Base-by-base conservation (phyloP, 345 rosid species). In the Corchorus capsularis region DNA sequence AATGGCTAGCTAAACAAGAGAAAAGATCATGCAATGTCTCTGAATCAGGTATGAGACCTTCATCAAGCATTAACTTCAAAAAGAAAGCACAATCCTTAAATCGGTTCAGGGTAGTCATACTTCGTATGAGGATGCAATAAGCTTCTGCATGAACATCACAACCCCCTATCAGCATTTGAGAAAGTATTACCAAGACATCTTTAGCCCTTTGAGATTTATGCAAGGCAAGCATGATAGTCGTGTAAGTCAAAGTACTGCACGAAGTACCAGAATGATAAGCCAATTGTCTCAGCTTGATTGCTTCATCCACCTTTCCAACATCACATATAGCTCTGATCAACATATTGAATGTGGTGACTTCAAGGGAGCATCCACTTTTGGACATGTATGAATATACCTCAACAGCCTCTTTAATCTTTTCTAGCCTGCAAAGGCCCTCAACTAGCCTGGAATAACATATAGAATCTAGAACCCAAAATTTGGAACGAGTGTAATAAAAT, bases 311-410 rank as follows among this genome's bases (percentile, higher is more conserved):
- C 79, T 79, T 76, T 79, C 86, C 83, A 3, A 41, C 52, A 32
- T 78, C 68, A 76, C 86, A 85, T 14, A 83, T 20, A 17, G 76
- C 70, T 65, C 77, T 49, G 14, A 87, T 80, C 74, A 89, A 73
- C 65, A 63, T 55, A 77, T 68, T 47, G 52, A 85, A 87, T 39
- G 85, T n/a, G 52, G 72, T 50, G 32, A 83, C 76, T 72, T 64
- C 63, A 55, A 87, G 90, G 50, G 73, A 32, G 70, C 65, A 80
- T 84, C 80, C 57, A 47, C 69, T 78, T 63, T 39, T 69, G 43
- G 86, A 81, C 92, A 89, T 89, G 79, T 82, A 82, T 39, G 16
- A 65, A 65, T 85, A 87, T 71, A 87, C 83, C 47, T 72, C 76
- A 52, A 80, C 77, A 77, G 88, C 88, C 63, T 85, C 86, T 12